phyloP scores from a whole-genome alignment of 371 early-diverging fungal genomes.

The Mortierella sp. region DNA sequence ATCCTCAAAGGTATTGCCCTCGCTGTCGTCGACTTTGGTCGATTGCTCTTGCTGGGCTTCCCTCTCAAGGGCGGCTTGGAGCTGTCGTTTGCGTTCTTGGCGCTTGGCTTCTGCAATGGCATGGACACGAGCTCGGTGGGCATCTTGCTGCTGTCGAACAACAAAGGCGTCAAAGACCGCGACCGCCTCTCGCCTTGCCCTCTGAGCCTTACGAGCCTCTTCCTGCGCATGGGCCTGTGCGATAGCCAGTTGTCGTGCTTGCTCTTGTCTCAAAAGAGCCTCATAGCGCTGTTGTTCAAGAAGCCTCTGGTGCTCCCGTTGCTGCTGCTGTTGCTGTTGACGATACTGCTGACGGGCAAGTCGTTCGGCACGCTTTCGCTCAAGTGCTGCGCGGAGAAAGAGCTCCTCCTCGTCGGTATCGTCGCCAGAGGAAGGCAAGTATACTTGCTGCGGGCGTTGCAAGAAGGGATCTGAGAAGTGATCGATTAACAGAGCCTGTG shows the following conservation, averaged over 20 bases:
- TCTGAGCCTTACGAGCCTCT: slow-evolving; percentile 11
- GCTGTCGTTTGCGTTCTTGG: slow-evolving; percentile 8
- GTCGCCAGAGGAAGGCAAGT: slow-evolving; percentile 9
- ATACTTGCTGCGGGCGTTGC: not conserved
- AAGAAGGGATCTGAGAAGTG: not conserved
- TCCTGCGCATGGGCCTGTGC: slow-evolving; percentile 12
- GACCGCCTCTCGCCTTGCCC: slow-evolving; percentile 27
- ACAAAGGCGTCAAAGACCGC: slow-evolving; percentile 18
- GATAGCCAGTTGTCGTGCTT: slow-evolving; percentile 9
- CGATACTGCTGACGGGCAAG: slow-evolving; percentile 30
- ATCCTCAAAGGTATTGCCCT: slow-evolving; percentile 1
- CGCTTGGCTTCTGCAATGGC: slow-evolving; percentile 10
- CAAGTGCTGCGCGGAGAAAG: slow-evolving; percentile 42
- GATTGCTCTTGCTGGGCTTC: not conserved
- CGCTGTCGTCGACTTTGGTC: not conserved
- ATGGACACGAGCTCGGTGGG: slow-evolving; percentile 4
- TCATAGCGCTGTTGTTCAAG: slow-evolving; percentile 23
- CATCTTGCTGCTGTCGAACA: slow-evolving; percentile 9
- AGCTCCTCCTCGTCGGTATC: slow-evolving; percentile 44
- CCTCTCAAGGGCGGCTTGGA: slow-evolving; percentile 4
- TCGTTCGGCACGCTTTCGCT: slow-evolving; percentile 33
- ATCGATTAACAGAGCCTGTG: not conserved
- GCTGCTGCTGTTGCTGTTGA: slow-evolving; percentile 21
- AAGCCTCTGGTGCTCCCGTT: slow-evolving; percentile 6
- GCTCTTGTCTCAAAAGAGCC: slow-evolving; percentile 11